Base-by-base conservation (phyloP, 371 early-diverging fungal genomes). In the Nematocida sp. region DNA sequence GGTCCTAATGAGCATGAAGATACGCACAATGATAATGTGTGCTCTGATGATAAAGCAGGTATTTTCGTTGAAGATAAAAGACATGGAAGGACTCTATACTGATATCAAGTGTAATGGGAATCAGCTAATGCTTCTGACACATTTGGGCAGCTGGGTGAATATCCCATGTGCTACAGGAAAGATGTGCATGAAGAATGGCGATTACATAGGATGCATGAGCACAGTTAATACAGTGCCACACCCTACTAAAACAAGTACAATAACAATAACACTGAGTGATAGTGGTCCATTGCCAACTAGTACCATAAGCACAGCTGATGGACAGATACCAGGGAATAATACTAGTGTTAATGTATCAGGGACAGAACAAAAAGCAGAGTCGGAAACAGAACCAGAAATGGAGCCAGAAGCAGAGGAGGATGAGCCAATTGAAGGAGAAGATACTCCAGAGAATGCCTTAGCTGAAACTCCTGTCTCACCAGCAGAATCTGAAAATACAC, bases 261-360 rank as follows among this genome's bases (percentile, higher is more conserved):
- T 65, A 38, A 65, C 65, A 4, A 52, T 65, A 27, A 65, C 65
- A 1, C 53, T 65, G 9, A 17, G 54, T 32, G 32, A 29, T 9
- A 15, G 15, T 13, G 32, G 23, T 13, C 11, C 5, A 17, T 40
- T 45, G 0, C 34, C 65, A 7, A 7, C 61, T 43, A 35, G 37
- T 45, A 7, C 51, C 13, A 21, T 7, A 7, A 51, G n/a, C 31
- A 9, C 51, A 13, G 13, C 13, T 32, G 7, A 21, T 13, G 25
- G 15, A 43, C n/a, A 15, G 45, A 43, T 15, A 15, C 15, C 45
- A 15, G 45, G 15, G 15, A 43, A 43, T 15, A n/a, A 15, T 15
- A n/a, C 15, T 21, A 15, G 45, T 15, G 45, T 15, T 15, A 43
- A 15, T 43, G 15, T 15, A 43, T 15, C 45, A 43, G 15, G 21